Percentiles rank a stretch among this genome's conserved stretches.
phyloP scores from a whole-genome alignment of 2,329 filamentous ascomycete species.

The Ascochyta clinopodiicola region DNA sequence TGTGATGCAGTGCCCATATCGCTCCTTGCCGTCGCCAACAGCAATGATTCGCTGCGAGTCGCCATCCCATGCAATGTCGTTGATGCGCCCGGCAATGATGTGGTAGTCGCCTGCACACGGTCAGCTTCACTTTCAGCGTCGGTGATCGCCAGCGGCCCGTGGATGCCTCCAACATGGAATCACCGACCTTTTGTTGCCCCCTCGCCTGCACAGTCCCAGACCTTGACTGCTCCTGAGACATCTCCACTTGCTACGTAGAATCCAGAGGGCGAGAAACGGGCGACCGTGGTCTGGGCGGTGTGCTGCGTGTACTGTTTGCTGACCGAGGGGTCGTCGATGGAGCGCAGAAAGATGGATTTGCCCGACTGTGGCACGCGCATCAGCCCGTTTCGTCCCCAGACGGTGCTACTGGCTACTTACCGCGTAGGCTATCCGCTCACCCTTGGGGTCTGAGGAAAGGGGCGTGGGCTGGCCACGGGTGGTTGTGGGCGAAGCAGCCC shows the following conservation, averaged over 20 bases:
- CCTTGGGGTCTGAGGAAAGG: conserved; percentile 85
- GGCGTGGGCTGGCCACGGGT: conserved; percentile 86
- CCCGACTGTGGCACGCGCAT: conserved; percentile 67
- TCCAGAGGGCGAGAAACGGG: conserved; percentile 90
- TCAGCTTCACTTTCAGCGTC: conserved; percentile 33
- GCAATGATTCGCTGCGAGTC: conserved; percentile 96
- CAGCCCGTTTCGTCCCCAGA: neutral
- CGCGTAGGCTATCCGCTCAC: conserved; percentile 90
- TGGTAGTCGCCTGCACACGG: conserved; percentile 74
- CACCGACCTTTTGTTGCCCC: conserved; percentile 77
- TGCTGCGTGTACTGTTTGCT: conserved; percentile 93
- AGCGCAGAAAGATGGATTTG: conserved; percentile 95
- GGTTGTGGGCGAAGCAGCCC: conserved; percentile 84
- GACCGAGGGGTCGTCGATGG: conserved; percentile 85
- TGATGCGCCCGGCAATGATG: conserved; percentile 93
- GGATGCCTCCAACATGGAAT: neutral
- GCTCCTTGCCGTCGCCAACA: conserved; percentile 91
- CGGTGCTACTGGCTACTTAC: conserved; percentile 60
- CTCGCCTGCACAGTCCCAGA: conserved; percentile 89
- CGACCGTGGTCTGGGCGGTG: conserved; percentile 86
- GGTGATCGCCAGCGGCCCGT: neutral
- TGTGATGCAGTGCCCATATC: conserved; percentile 92
- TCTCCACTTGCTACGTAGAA: conserved; percentile 96
- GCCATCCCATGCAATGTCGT: conserved; percentile 96
- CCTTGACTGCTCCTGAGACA: conserved; percentile 79